Evolutionary conservation across 1,284 basidiomycete species (phyloP).

Genomic region (Leccinum angustisporum): DNA sequence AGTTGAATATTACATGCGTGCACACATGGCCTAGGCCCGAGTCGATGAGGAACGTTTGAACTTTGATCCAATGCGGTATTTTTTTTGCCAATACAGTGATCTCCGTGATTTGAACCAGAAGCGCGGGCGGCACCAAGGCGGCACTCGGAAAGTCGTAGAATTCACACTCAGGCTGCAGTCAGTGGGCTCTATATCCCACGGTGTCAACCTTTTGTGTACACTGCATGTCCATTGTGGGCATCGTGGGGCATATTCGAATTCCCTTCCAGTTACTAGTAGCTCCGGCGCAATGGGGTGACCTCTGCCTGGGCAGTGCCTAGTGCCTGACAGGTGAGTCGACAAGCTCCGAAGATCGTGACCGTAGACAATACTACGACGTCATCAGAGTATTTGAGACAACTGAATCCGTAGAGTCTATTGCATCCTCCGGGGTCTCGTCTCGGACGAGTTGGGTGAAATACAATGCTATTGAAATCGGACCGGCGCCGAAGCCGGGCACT

Average conservation of each 20-base stretch:
- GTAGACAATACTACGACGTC: not conserved
- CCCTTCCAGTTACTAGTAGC: not conserved
- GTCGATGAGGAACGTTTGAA: not conserved
- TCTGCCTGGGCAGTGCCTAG: constrained; percentile 44
- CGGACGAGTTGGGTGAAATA: constrained; percentile 40
- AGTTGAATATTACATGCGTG: no score
- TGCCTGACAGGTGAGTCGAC: constrained; percentile 37
- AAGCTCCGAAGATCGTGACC: not conserved
- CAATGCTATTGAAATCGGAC: constrained; percentile 42
- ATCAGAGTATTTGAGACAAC: constrained; percentile 19
- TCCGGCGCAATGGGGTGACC: constrained; percentile 35
- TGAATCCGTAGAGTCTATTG: constrained; percentile 34
- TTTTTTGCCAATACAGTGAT: not conserved
- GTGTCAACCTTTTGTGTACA: constrained; percentile 20
- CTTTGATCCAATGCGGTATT: no score
- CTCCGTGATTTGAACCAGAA: no score
- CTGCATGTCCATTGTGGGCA: constrained; percentile 42
- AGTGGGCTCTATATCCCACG: constrained; percentile 7
- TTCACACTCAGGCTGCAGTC: no score
- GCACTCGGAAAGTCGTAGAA: no score
- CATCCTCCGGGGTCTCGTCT: constrained; percentile 16
- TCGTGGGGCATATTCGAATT: not conserved
- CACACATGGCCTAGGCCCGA: not conserved
- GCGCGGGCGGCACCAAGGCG: no score
- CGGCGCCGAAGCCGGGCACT: constrained; percentile 41